Evolutionary conservation across 1,284 basidiomycete species (phyloP).

Genomic region (Sparassis latifolia): DNA sequence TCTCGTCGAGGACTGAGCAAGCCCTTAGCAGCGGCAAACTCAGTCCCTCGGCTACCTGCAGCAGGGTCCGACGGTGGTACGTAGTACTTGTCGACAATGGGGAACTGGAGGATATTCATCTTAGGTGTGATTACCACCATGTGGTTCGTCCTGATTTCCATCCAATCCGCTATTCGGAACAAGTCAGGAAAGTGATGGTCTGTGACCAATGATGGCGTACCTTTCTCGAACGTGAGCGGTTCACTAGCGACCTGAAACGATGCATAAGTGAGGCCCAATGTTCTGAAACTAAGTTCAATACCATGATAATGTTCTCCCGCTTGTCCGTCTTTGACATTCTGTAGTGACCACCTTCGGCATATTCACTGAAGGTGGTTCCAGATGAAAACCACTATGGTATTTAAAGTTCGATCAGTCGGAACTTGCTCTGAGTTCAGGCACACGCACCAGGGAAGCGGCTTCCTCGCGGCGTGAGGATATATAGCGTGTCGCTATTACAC

Average conservation of each 20-base stretch:
- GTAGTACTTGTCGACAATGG: conserved; percentile 89
- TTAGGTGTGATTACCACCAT: conserved; percentile 88
- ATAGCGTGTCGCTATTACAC: conserved; percentile 91
- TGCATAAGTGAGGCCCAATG: conserved; percentile 1
- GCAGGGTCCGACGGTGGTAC: conserved; percentile 74
- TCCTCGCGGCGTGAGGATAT: conserved; percentile 89
- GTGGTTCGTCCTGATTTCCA: conserved; percentile 90
- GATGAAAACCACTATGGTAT: conserved; percentile 83
- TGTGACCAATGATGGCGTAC: conserved; percentile 27
- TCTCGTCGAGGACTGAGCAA: conserved; percentile 45
- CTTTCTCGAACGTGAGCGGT: conserved; percentile 91
- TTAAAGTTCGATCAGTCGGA: not conserved
- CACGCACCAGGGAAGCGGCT: conserved; percentile 78
- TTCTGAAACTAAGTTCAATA: not conserved
- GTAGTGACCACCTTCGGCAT: conserved; percentile 82
- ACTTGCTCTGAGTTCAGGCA: not conserved
- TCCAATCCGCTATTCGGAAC: conserved; percentile 70
- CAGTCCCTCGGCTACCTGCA: conserved; percentile 52
- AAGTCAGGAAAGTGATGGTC: not conserved
- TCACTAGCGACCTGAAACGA: conserved; percentile 72
- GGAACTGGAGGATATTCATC: conserved; percentile 93
- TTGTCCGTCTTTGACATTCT: conserved; percentile 96
- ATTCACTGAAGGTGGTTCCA: conserved; percentile 91
- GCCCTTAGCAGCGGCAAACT: conserved; percentile 72
- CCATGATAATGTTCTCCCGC: conserved; percentile 91